Base-by-base conservation (phyloP, 768 basidiomycete genomes). In the Trichaptum fuscoviolaceum region DNA sequence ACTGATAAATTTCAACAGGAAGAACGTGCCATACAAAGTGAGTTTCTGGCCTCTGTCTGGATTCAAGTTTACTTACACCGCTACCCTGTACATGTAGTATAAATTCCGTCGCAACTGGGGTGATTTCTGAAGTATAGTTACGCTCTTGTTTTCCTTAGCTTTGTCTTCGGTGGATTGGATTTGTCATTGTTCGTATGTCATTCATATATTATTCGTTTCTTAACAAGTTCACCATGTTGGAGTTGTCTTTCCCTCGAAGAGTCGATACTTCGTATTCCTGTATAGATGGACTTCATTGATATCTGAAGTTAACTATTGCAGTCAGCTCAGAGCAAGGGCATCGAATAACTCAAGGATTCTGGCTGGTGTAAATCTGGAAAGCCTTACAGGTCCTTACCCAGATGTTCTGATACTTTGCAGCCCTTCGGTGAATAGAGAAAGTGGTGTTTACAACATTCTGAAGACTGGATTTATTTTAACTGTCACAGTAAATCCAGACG, bases 11-110 rank as follows among this genome's bases (percentile, higher is more conserved):
- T 34, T 63, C 27, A 60, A 23, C 72, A 89, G 89, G 75, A 91
- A 84, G 79, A 93, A 93, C 74, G 69, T 92, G 64, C 93, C 93
- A 17, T 95, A 95, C 85, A 95, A 95, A 90, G 92, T 94, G 81
- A 72, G 70, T 71, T 69, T 57, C 61, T 63, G 59, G 52, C 57
- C 30, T 58, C 63, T 64, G 52, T 34, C 59, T 24, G 25, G 26
- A 7, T 68, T 60, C 35, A 65, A 60, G 63, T 62, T 67, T 66
- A 64, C 67, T 73, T 63, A 78, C 76, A 76, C 77, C 71, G 71
- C 83, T 91, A 71, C 89, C 76, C 82, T 90, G 77, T 86, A 94
- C 76, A 82, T 90, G 77, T 86, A 94, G 92, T 94, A 93, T 77
- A 95, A 94, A 78, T 93, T 95, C 85, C 86, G 87, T 63, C 85